Percentiles rank a stretch among this genome's conserved stretches.
Conservation (phyloP, 2,329 filamentous ascomycete species). For the Helotiales sp. region DNA sequence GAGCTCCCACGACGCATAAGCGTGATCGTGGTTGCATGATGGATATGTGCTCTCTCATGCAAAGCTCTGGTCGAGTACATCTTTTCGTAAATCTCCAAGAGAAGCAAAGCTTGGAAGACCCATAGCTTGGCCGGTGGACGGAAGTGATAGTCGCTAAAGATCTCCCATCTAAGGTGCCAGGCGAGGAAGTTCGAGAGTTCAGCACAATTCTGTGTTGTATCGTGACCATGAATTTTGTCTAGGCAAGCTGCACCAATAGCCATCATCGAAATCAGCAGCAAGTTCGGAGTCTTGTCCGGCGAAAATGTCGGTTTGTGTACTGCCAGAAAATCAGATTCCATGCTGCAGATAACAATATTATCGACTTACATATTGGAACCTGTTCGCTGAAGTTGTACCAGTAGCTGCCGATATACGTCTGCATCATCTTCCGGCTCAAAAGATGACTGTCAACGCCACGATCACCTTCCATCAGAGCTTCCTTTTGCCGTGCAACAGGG, state of each 20-base stretch:
- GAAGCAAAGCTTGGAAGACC: conserved; percentile 88
- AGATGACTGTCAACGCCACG: conserved; percentile 63
- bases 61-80: conserved; percentile 92
- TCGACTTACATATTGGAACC: conserved; percentile 66
- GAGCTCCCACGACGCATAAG: conserved; percentile 93
- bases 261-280: conserved; percentile 86
- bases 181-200: conserved; percentile 87
- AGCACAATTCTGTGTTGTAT: conserved; percentile 73
- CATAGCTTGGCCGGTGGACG: conserved; percentile 90
- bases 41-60: conserved; percentile 93
- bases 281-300: conserved; percentile 80
- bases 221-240: conserved; percentile 76
- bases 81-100: conserved; percentile 95
- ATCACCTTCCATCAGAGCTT: conserved; percentile 76
- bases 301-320: conserved; percentile 92
- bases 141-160: conserved; percentile 90
- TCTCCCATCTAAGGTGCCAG: conserved; percentile 89
- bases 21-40: conserved; percentile 93
- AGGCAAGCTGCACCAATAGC: conserved; percentile 88
- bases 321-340: conserved; percentile 22
- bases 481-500: conserved; percentile 72
- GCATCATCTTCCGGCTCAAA: conserved; percentile 92
- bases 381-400: conserved; percentile 96
- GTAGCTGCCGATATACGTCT: conserved; percentile 88
- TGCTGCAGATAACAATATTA: background rate